Base-by-base conservation (phyloP, 345 rosid genomes). In the Melaleuca quinquenervia region DNA sequence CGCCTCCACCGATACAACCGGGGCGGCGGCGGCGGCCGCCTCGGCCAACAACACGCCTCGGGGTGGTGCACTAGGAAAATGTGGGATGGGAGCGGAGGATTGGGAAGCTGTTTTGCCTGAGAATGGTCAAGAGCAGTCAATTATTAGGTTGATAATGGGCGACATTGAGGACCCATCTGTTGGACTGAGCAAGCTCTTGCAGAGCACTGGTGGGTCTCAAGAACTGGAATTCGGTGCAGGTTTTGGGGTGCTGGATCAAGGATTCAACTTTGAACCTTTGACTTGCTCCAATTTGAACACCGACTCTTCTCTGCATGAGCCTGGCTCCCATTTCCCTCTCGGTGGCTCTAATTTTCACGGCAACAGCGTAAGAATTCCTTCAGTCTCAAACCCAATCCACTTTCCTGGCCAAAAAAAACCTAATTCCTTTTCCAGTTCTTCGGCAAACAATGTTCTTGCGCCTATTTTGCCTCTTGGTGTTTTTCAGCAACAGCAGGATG, bases 101-200 rank as follows among this genome's bases (percentile, higher is more conserved):
- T 87, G 89, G 89, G 89, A 82, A 20, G 55, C 86, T 44, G 58
- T 64, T n/a, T 44, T 87, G 84, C 84, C 89, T 6, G 87, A 87
- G 56, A 29, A 83, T 16, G 87, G 85, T 62, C 94, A 91, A 60
- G 95, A 92, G 76, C 91, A 91, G 82, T 91, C 93, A 60, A 78
- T 92, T 70, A 62, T 91, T 76, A 84, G 89, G 84, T 89, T 92
- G 94, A 89, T 93, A 80, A 82, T 91, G 11, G 44, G 86, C 76
- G 41, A 83, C 84, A 12, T 84, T 14, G 83, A 82, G 83, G 83
- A 82, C 83, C 83, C 88, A 1, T 86, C 93, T 7, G 87, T 88
- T 82, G 94, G 94, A 49, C 87, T 91, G 41, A 91, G 90, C 70
- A 91, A 91, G 84, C 84, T 91, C 41, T 88, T 91, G 88, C 95